Percentiles rank a stretch among this genome's conserved stretches.
Conservation (phyloP, 495 filamentous ascomycete genomes). For the Bathelium albidoporum region DNA sequence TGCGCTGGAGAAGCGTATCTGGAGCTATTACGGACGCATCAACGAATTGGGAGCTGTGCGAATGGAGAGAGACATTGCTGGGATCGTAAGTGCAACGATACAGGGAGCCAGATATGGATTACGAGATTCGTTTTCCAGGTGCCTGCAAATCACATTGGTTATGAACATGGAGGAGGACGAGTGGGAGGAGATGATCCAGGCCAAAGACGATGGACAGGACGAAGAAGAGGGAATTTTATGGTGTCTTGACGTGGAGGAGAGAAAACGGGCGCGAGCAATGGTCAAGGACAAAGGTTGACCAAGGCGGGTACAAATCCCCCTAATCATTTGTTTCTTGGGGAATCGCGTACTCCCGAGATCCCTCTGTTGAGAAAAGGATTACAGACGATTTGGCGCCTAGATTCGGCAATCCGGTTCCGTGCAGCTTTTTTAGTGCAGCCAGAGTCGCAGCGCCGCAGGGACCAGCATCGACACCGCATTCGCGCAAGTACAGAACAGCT, state of each 20-base stretch:
- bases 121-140: constrained; percentile 67
- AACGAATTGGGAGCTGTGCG: constrained; percentile 76
- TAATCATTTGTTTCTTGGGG: not conserved
- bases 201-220: constrained; percentile 32
- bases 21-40: constrained; percentile 69
- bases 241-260: constrained; percentile 53
- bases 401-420: constrained; percentile 11
- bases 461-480: constrained; percentile 40
- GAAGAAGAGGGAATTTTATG: constrained; percentile 35
- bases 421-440: constrained; percentile 43
- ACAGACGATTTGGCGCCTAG: constrained; percentile 41
- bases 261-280: constrained; percentile 50
- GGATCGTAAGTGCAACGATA: constrained; percentile 66
- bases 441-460: constrained; percentile 56
- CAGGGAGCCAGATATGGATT: constrained; percentile 67
- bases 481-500: constrained; percentile 40
- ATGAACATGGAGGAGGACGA: constrained; percentile 98
- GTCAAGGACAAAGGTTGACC: constrained; percentile 28
- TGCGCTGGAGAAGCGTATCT: constrained; percentile 83
- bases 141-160: constrained; percentile 75
- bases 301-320: not conserved
- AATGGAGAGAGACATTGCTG: constrained; percentile 78
- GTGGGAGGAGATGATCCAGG: constrained; percentile 61
- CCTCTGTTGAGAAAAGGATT: constrained; percentile 37
- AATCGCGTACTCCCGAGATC: constrained; percentile 24